These are phyloP conservation scores for Candida pini DNA, from an alignment of 805 yeast genomes.

Conservation along the genomic window DNA sequence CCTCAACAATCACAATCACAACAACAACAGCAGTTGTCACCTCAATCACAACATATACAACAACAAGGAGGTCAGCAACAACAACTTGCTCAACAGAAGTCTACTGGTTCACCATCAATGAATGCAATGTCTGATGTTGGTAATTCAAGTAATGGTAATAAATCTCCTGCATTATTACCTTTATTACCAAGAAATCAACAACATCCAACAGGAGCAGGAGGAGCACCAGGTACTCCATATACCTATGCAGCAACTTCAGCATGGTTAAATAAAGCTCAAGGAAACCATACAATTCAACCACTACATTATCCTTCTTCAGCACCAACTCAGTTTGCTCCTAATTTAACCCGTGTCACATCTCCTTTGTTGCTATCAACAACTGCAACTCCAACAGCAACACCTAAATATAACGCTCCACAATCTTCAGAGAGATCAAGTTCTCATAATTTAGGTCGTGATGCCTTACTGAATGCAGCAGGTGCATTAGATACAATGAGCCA, in stretches of 20 bases:
- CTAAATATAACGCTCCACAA: slow-evolving; percentile 34
- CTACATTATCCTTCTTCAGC: slow-evolving; percentile 63
- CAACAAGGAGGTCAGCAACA: slow-evolving; percentile 8
- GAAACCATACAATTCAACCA: slow-evolving; percentile 38
- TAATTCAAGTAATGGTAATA: slow-evolving; percentile 1
- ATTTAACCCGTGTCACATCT: slow-evolving; percentile 56
- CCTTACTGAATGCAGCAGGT: slow-evolving; percentile 34
- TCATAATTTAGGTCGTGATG: slow-evolving; percentile 27
- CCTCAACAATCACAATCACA: slow-evolving; percentile 7
- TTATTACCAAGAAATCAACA: slow-evolving; percentile 34
- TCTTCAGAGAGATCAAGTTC: slow-evolving; percentile 28
- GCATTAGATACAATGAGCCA: slow-evolving; percentile 36
- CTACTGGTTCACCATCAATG: background rate
- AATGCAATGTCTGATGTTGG: no score
- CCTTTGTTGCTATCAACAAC: slow-evolving; percentile 53
- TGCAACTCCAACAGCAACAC: slow-evolving; percentile 26
- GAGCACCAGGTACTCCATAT: slow-evolving; percentile 24
- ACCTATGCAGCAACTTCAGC: slow-evolving; percentile 24
- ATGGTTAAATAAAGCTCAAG: slow-evolving; percentile 25
- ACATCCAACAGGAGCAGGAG: no score
- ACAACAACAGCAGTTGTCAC: slow-evolving; percentile 2
- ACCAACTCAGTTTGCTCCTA: slow-evolving; percentile 67
- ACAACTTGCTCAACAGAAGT: slow-evolving; percentile 2
- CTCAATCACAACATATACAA: background rate
- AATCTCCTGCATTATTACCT: slow-evolving; percentile 36